Conservation (phyloP, 1,284 basidiomycete genomes). For the Phaffia rhodozyma region DNA sequence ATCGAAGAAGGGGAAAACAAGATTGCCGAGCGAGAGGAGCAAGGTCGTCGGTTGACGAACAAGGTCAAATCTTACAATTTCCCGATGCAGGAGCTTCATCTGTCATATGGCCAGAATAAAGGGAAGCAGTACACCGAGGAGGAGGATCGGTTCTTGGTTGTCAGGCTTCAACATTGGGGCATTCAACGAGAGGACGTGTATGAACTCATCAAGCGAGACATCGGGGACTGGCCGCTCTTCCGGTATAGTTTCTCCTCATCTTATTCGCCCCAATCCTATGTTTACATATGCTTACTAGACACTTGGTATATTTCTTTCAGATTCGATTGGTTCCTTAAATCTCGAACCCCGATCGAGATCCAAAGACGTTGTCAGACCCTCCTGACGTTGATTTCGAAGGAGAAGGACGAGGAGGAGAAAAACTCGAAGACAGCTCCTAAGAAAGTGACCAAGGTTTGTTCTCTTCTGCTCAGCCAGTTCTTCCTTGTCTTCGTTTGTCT, state of each 20-base stretch:
- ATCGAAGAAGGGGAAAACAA: conserved; percentile 42
- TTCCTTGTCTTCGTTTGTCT: not conserved
- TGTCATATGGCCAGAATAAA: conserved; percentile 88
- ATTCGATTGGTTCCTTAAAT: conserved; percentile 99
- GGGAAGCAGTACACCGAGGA: conserved; percentile 94
- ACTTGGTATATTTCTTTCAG: conserved; percentile 17
- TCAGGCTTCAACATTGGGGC: conserved; percentile 82
- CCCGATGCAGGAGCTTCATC: conserved; percentile 89
- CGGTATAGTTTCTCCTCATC: conserved; percentile 33
- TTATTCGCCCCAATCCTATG: not conserved
- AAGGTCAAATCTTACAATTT: conserved; percentile 72
- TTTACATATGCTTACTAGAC: not conserved
- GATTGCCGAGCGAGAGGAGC: conserved; percentile 66
- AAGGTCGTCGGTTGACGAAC: conserved; percentile 44
- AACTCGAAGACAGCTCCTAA: conserved; percentile 22
- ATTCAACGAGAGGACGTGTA: conserved; percentile 86
- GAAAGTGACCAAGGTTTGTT: conserved; percentile 3
- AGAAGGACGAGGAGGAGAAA: conserved; percentile 48
- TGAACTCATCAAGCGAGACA: conserved; percentile 91
- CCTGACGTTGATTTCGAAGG: conserved; percentile 83
- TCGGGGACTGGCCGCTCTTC: conserved; percentile 92
- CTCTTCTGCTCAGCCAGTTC: not conserved
- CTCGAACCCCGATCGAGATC: conserved; percentile 80
- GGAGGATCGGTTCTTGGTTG: conserved; percentile 90
- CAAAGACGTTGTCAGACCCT: conserved; percentile 81